Base-by-base conservation (phyloP, 345 rosid species). In the Anastatica hierochuntica region DNA sequence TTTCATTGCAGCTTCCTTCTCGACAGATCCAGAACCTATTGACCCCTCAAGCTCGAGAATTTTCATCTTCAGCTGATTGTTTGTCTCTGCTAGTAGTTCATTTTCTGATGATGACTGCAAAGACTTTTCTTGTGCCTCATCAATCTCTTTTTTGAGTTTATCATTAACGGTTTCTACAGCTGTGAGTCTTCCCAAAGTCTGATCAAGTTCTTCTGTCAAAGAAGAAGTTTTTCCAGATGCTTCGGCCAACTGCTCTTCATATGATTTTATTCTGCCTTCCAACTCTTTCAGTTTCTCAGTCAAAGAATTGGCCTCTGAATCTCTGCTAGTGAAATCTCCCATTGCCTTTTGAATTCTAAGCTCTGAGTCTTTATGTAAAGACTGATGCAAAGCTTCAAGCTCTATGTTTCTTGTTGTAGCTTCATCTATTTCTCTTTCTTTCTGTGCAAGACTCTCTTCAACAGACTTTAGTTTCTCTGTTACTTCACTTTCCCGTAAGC, bases 391-490 rank as follows among this genome's bases (percentile, higher is more conserved):
- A 15, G 78, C 68, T 67, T 81, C 88, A 47, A 92, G 83, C 70
- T 83, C 95, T 6, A 71, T 67, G 66, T 57, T 70, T 65, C 75
- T 79, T 4, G 69, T 70, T 36, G 70, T 45, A 50, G 79, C 78
- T 63, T 85, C 70, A 62, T 81, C 89, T 24, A 88, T 46, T 62
- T 71, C 60, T 53, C 57, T 74, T 55, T 58, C 75, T 53, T 83
- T 94, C 35, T 73, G 65, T 62, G 63, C 75, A 37, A 85, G 66
- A 65, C 80, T 73, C 76, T 77, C 89, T 76, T 83, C 95, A 13
- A 83, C 82, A 65, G 73, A 60, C 63, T 79, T 85, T 21, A 92
- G 86, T 76, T 92, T 92, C 68, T 71, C 79, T 77, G 77, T 57
- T 21, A 64, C 65, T 51, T 83, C 85, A 10, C 67, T 72, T 63